Percentiles rank a stretch among this genome's conserved stretches.
phyloP scores from a whole-genome alignment of 805 yeast species.

The Brettanomyces naardenensis region DNA sequence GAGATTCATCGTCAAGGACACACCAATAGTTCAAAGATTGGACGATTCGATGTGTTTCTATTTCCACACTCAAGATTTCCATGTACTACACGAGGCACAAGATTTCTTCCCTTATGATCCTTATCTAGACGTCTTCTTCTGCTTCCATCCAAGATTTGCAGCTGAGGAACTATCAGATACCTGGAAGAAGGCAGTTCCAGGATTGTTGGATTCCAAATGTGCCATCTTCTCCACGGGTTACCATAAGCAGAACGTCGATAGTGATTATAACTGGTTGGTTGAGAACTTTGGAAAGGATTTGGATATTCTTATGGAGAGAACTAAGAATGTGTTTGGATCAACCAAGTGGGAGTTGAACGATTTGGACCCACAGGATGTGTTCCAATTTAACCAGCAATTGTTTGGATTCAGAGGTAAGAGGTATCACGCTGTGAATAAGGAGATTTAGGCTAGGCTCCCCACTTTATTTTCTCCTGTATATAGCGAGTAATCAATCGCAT shows the following conservation, averaged over 20 bases:
- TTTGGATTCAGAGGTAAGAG: conserved; percentile 96
- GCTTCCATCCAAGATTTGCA: conserved; percentile 92
- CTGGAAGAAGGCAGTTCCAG: conserved; percentile 84
- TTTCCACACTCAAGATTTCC: conserved; percentile 87
- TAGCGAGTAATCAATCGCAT: background rate
- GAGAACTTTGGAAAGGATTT: conserved; percentile 63
- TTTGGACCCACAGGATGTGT: conserved; percentile 84
- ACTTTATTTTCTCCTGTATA: background rate
- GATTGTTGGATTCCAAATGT: conserved; percentile 87
- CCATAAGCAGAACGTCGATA: conserved; percentile 60
- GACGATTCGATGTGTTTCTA: conserved; percentile 69
- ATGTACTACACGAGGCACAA: conserved; percentile 81
- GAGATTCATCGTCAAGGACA: conserved; percentile 46
- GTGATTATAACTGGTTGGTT: conserved; percentile 67
- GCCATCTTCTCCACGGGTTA: conserved; percentile 86
- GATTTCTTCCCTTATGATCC: conserved; percentile 99
- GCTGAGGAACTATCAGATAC: conserved; percentile 70
- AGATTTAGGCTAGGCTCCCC: too few species aligned
- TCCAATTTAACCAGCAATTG: conserved; percentile 82
- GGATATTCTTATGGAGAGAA: conserved; percentile 72
- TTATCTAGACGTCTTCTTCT: conserved; percentile 83
- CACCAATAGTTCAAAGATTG: conserved; percentile 64
- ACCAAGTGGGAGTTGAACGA: conserved; percentile 95
- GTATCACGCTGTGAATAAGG: conserved; percentile 63
- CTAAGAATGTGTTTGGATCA: conserved; percentile 68